phyloP scores from a whole-genome alignment of 495 filamentous ascomycete species.

The Hypomontagnella submonticulosa region DNA sequence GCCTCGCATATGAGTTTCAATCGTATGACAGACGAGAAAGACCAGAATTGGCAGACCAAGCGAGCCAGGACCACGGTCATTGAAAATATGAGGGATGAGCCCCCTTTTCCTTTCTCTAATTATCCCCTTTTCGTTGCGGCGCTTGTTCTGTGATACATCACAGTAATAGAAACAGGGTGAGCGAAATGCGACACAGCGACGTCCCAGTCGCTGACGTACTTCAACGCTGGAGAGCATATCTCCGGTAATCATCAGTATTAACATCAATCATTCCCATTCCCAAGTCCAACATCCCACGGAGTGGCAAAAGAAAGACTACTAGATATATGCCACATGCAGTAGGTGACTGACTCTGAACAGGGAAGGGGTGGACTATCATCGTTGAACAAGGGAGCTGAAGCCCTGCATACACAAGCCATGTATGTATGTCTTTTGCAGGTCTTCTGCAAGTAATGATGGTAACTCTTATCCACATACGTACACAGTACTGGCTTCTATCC shows the following conservation, averaged over 20 bases:
- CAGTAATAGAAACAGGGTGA: constrained; percentile 9
- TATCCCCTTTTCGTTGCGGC: constrained; percentile 7
- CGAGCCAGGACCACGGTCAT: constrained; percentile 26
- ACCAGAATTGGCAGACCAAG: constrained; percentile 21
- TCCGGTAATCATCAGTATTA: constrained; percentile 22
- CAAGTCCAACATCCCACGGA: constrained; percentile 4
- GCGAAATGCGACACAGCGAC: constrained; percentile 22
- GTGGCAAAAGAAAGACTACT: constrained; percentile 13
- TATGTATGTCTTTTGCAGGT: constrained; percentile 7
- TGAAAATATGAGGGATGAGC: constrained; percentile 5
- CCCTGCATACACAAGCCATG: constrained; percentile 29
- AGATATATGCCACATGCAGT: constrained; percentile 19
- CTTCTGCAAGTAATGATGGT: constrained; percentile 25
- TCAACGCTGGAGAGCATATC: constrained; percentile 17
- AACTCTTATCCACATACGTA: neutral
- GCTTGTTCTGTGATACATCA: constrained; percentile 18
- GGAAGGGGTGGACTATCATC: constrained; percentile 11
- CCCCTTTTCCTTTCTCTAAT: constrained; percentile 3
- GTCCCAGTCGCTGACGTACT: constrained; percentile 21
- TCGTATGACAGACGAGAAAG: constrained; percentile 30
- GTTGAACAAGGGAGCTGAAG: constrained; percentile 20
- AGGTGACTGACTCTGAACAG: constrained; percentile 12
- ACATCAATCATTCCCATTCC: constrained; percentile 19
- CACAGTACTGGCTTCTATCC: constrained; percentile 25
- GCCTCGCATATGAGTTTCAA: constrained; percentile 24